These are phyloP conservation scores for Entrophospora sp. DNA, from an alignment of 192 early-diverging fungal species.

Conservation along the genomic window DNA sequence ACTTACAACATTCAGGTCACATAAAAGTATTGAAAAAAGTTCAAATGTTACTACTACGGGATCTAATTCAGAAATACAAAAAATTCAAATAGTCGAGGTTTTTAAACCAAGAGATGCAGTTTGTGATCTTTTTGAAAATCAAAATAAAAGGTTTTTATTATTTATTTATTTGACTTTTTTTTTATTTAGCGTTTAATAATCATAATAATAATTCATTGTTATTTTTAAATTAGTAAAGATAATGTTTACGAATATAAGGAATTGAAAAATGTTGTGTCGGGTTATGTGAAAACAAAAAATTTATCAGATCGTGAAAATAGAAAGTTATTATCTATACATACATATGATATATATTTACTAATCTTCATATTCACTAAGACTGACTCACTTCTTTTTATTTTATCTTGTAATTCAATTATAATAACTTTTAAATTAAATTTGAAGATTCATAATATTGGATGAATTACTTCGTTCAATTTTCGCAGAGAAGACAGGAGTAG, in stretches of 20 bases:
- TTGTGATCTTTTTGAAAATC: conserved; percentile 44
- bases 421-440: neutral
- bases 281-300: conserved; percentile 52
- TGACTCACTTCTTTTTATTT: too few species aligned
- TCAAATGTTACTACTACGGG: conserved; percentile 20
- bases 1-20: conserved; percentile 20
- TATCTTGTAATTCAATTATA: neutral
- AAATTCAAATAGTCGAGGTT: conserved; percentile 42
- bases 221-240: conserved; percentile 29
- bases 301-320: conserved; percentile 49
- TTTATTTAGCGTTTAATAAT: neutral
- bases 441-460: neutral
- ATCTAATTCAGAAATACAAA: conserved; percentile 20
- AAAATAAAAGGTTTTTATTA: conserved; percentile 21
- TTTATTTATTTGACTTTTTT: too few species aligned
- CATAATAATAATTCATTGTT: neutral
- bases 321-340: neutral
- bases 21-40: conserved; percentile 31
- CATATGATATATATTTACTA: too few species aligned
- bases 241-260: conserved; percentile 51
- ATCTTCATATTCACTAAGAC: too few species aligned
- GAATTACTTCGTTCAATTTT: neutral
- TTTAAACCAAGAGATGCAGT: conserved; percentile 42
- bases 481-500: neutral
- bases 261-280: conserved; percentile 45